A percentile compares a stretch with the other conserved stretches of the same genome.
Evolutionary conservation across 768 basidiomycete species (phyloP).

Genomic region (Sistotremastrum suecicum): DNA sequence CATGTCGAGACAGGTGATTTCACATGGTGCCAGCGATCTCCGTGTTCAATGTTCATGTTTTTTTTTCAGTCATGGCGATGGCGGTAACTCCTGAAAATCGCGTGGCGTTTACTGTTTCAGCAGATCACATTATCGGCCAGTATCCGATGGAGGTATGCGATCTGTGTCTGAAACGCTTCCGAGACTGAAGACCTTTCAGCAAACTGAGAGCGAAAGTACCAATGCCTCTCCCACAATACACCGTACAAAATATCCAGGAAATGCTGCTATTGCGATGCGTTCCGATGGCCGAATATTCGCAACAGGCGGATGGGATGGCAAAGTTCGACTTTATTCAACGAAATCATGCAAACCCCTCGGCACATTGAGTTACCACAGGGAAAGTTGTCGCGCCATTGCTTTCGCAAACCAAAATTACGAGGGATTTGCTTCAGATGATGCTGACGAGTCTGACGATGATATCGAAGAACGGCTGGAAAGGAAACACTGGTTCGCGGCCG

Average conservation of each 20-base stretch:
- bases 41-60: neutral
- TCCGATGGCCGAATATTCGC: conserved; percentile 71
- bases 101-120: conserved; percentile 71
- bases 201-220: neutral
- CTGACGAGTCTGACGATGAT: conserved; percentile 42
- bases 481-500: conserved; percentile 49
- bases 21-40: neutral
- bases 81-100: conserved; percentile 41
- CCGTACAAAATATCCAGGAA: conserved; percentile 68
- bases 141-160: conserved; percentile 40
- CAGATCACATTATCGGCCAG: conserved; percentile 62
- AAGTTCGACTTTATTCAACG: conserved; percentile 75
- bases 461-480: conserved; percentile 26
- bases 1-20: conserved; percentile 62
- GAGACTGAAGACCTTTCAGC: neutral
- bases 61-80: conserved; percentile 70
- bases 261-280: conserved; percentile 60
- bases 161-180: neutral
- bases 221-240: conserved; percentile 18
- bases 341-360: conserved; percentile 74
- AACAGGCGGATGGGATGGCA: conserved; percentile 89
- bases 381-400: conserved; percentile 55
- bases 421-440: conserved; percentile 11
- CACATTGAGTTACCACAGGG: conserved; percentile 70
- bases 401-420: conserved; percentile 33